Percentiles rank a stretch among this genome's conserved stretches.
phyloP scores from a whole-genome alignment of 208 protist genomes.

The Acanthamoeba polyphaga region DNA sequence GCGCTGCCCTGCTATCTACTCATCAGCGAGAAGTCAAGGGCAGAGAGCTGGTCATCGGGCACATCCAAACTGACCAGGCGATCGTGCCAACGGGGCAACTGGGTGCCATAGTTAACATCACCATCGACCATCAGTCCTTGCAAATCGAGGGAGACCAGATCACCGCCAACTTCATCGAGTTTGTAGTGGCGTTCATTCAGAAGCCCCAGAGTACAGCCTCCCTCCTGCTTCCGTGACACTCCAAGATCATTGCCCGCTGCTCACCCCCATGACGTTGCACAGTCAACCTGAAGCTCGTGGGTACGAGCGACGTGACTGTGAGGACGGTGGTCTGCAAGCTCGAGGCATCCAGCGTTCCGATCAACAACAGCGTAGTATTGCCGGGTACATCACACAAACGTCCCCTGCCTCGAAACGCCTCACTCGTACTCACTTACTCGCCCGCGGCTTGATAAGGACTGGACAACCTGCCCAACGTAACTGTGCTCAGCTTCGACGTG shows the following conservation, averaged over 20 bases:
- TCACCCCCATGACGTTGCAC: neutral
- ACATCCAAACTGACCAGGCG: neutral
- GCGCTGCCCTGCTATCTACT: no score
- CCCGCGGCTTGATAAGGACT: neutral
- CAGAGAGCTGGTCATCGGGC: neutral
- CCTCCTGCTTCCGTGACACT: neutral
- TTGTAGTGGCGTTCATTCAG: neutral
- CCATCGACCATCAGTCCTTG: neutral
- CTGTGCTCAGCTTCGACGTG: slow-evolving; percentile 10
- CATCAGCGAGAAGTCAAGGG: neutral
- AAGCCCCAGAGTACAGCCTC: neutral
- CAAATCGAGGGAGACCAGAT: neutral
- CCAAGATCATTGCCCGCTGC: no score
- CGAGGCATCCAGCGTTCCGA: neutral
- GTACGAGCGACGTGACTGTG: neutral
- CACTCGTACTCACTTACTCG: no score
- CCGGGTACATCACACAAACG: neutral
- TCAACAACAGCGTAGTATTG: slow-evolving; percentile 22
- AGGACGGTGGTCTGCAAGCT: neutral
- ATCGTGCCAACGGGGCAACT: neutral
- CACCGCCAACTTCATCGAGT: neutral
- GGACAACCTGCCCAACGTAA: slow-evolving; percentile 16
- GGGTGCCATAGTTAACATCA: neutral
- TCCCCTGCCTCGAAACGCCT: no score
- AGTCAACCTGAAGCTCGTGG: neutral